phyloP scores from a whole-genome alignment of 73 alveolate species.

The Effrenium voratum region DNA sequence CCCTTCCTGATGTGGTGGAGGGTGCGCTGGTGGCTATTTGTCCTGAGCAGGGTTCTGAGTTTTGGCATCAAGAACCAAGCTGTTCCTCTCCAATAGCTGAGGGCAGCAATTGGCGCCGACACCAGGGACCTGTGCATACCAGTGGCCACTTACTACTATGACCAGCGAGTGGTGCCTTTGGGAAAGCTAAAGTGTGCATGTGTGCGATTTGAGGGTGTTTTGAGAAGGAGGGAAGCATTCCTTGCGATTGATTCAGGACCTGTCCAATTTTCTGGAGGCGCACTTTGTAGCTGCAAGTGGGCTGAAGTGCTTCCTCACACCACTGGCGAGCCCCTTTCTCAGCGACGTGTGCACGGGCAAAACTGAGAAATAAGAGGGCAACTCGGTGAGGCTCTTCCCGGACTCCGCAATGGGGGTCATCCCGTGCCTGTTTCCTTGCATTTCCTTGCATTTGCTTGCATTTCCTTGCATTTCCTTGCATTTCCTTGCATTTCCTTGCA shows the following conservation, averaged over 20 bases:
- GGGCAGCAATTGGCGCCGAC: slow-evolving; percentile 60
- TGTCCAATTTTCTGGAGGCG: slow-evolving; percentile 27
- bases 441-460: no score
- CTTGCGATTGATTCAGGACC: background rate
- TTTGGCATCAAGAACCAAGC: background rate
- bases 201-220: background rate
- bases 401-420: slow-evolving; percentile 69
- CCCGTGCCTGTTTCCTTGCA: slow-evolving; percentile 9
- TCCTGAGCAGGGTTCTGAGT: slow-evolving; percentile 32
- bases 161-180: slow-evolving; percentile 37
- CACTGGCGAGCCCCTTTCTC: slow-evolving; percentile 7
- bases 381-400: background rate
- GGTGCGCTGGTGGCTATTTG: slow-evolving; percentile 61
- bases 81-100: background rate
- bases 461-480: no score
- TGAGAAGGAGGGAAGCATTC: no score
- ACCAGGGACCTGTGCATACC: slow-evolving; percentile 48
- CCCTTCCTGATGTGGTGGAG: slow-evolving; percentile 65
- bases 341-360: background rate
- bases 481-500: no score
- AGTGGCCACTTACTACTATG: slow-evolving; percentile 65
- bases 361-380: background rate
- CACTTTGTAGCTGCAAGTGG: slow-evolving; percentile 43
- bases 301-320: slow-evolving; percentile 48
- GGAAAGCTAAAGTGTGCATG: background rate